phyloP scores from a whole-genome alignment of 345 rosid genomes.

The Zanthoxylum bungeanum region DNA sequence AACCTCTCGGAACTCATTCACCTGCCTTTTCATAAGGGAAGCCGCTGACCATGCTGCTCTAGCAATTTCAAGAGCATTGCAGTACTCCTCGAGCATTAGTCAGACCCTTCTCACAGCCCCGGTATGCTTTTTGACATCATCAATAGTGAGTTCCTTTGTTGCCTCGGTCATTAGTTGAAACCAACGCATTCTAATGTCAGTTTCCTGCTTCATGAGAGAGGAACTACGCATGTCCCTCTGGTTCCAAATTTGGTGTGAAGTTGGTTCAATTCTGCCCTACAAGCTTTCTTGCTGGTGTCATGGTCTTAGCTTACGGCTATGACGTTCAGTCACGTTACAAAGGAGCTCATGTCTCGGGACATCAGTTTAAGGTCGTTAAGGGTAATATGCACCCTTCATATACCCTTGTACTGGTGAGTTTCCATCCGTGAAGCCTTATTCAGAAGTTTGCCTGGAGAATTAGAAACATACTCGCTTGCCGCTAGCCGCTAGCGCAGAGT shows the following conservation, averaged over 20 bases:
- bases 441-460: too few species aligned
- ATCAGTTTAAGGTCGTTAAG: too few species aligned
- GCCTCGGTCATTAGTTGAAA: constrained; percentile 47
- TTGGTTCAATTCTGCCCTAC: constrained; percentile 75
- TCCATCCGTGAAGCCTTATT: too few species aligned
- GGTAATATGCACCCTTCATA: too few species aligned
- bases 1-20: constrained; percentile 65
- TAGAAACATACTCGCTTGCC: too few species aligned
- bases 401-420: too few species aligned
- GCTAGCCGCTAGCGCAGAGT: too few species aligned
- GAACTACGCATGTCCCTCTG: constrained; percentile 62
- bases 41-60: constrained; percentile 79
- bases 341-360: too few species aligned
- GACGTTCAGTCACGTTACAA: too few species aligned
- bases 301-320: too few species aligned
- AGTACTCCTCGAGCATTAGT: constrained; percentile 80
- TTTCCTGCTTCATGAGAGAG: constrained; percentile 59
- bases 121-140: constrained; percentile 39
- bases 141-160: constrained; percentile 34
- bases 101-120: constrained; percentile 55
- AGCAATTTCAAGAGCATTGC: constrained; percentile 79
- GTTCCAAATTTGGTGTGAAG: constrained; percentile 85
- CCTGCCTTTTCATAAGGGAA: constrained; percentile 65
- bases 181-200: constrained; percentile 54
- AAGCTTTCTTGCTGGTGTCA: constrained; percentile 94